Evolutionary conservation across 2,329 filamentous ascomycete species (phyloP), one percentile per base, ranked within the genome.

Genomic region (Xylariaceae sp.): DNA sequence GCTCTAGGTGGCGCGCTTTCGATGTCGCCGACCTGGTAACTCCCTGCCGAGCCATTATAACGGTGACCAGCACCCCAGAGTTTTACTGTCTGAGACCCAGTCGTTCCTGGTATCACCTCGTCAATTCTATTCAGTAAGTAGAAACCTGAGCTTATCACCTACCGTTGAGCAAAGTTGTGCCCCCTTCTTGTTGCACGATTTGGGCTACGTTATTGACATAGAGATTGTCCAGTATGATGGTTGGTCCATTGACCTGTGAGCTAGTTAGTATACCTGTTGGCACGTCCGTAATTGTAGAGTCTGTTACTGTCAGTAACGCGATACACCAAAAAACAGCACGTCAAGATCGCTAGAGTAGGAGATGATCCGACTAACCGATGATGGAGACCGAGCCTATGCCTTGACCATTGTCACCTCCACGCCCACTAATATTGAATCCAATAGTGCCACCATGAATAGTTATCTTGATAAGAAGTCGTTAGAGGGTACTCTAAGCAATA

Each of bases 361-460:
- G 33, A 10, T 36, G 10, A 14, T 14, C 14, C 33, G 18, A 44
- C 18, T 44, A 10, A 44, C 42, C 53, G n/a, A 86, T 65, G 13
- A 86, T 61, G 2, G 75, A 78, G 5, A 84, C 71, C 0, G 78
- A 82, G 14, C 80, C 82, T 7, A 81, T 77, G 7, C 68, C 55
- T 14, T 61, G 57, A 10, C 53, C 55, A 1, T 14, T 47, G 14
- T 71, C 73, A 2, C 72, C 74, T 22, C 67, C 67, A 3, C 67
- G 66, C 59, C 84, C 77, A 45, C 80, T 75, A 5, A 86, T 63
- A 5, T 58, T 54, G 36, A 62, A 56, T 11, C 36, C 60, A 2
- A 60, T 53, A 13, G 50, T 51, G n/a, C 76, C 53, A 9, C 44
- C 47, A 11, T 39, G 4, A 14, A 56, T 18, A 3, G 18, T 17